Base-by-base conservation (phyloP, 139 green algal genomes). In the Tetraselmis chui region DNA sequence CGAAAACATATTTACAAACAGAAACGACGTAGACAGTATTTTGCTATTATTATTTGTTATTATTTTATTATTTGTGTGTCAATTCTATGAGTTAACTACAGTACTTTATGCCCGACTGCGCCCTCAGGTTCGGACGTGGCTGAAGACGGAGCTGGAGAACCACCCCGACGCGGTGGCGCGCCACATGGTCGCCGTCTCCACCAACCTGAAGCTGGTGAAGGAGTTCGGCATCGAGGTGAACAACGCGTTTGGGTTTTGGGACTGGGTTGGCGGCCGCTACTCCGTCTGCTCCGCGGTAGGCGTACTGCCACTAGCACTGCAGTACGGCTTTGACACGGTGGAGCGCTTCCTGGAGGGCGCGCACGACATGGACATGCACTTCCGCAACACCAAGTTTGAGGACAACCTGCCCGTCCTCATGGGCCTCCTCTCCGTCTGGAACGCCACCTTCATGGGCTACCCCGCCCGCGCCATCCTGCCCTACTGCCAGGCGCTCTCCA, bases 201-300 rank as follows among this genome's bases (percentile, higher is more conserved):
- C 97, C 85, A 99, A 99, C 93, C 88, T 98, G 25, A 97, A 97
- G 91, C 92, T 98, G 2, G 97, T 99, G 29, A 96, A 94, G 83
- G 93, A 97, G 86, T 99, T 99, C 91, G 97, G 97, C 83, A 99
- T 99, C 75, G 90, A 99, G 89, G 92, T 97, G 1, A 83, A 94
- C 26, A 99, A 99, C 85, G 93, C 95, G 0, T 99, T 99, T 92
- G 97, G 91, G 31, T 99, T 99, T 90, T 99, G 97, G 97, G 95
- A 98, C 90, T 91, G 88, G 88, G 94, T 98, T 30, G 95, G 97
- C 80, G 97, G 97, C 28, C 90, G 97, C 81, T 99, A 98, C 92
- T 96, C 89, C 26, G 97, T 99, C 74, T 97, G 92, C 86, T 97
- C 90, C 24, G 97, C 97, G 22, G 97, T 99, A 2, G 97, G 97